These are phyloP conservation scores for Globisporangium canariense DNA, from an alignment of 352 stramenopile genomes.

Conservation along the genomic window DNA sequence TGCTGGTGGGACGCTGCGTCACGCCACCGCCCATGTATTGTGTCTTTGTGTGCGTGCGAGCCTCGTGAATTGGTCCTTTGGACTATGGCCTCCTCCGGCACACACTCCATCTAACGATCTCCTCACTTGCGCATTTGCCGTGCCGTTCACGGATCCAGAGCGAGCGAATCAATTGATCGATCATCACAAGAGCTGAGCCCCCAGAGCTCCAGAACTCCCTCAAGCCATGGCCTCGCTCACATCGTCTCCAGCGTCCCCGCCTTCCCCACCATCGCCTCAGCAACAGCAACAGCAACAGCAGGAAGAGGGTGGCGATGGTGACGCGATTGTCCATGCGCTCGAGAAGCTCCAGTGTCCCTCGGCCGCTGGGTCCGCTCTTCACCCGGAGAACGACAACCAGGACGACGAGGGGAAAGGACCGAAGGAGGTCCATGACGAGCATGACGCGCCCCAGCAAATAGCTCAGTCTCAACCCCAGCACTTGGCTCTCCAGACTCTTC, in stretches of 20 bases:
- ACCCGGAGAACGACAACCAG: constrained; percentile 12
- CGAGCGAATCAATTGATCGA: no score
- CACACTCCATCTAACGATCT: background rate
- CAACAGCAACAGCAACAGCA: constrained; percentile 9
- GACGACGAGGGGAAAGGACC: constrained; percentile 1
- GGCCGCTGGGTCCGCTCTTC: background rate
- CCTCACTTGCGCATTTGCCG: constrained; percentile 1
- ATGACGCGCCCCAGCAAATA: background rate
- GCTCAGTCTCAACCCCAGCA: background rate
- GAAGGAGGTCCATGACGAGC: background rate
- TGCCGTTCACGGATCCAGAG: background rate
- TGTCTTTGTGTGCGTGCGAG: no score
- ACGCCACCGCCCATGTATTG: no score
- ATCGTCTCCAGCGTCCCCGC: background rate
- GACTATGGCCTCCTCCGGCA: no score
- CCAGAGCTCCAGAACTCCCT: no score
- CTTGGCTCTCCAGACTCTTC: no score
- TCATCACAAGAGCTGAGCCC: background rate
- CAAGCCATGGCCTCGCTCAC: constrained; percentile 1
- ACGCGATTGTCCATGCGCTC: background rate
- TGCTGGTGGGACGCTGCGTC: no score
- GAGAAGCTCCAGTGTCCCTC: background rate
- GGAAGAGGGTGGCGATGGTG: background rate
- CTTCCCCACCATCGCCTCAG: no score
- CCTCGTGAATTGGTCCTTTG: no score